These are phyloP conservation scores for Penicillium pulvis DNA, from an alignment of 495 filamentous ascomycete species.

Conservation along the genomic window DNA sequence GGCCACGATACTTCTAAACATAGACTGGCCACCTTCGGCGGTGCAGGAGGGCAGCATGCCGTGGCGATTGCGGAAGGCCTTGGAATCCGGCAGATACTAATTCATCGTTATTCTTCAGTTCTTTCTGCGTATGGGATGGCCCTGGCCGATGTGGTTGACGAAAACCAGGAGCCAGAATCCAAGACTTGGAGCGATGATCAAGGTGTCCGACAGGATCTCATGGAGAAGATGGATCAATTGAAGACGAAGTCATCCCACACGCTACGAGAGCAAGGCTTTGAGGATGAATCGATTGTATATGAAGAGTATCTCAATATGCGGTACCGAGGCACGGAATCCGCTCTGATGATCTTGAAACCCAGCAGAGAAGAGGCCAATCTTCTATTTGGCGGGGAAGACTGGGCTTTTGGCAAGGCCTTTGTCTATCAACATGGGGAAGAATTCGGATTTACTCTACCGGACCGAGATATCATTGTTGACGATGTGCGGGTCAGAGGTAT, in stretches of 20 bases:
- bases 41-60: slow-evolving; percentile 94
- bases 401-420: slow-evolving; percentile 62
- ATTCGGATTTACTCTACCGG: slow-evolving; percentile 87
- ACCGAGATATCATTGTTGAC: slow-evolving; percentile 72
- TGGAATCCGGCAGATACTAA: slow-evolving; percentile 82
- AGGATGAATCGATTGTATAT: slow-evolving; percentile 34
- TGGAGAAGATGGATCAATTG: slow-evolving; percentile 18
- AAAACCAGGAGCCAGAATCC: slow-evolving; percentile 87
- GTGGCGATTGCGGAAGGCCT: slow-evolving; percentile 91
- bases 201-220: slow-evolving; percentile 18
- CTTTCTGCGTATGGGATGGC: slow-evolving; percentile 98
- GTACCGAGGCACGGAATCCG: slow-evolving; percentile 51
- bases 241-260: slow-evolving; percentile 19
- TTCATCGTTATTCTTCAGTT: slow-evolving; percentile 92
- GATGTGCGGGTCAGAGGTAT: slow-evolving; percentile 54
- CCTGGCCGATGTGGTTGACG: slow-evolving; percentile 91
- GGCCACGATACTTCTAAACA: slow-evolving; percentile 92
- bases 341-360: slow-evolving; percentile 56
- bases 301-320: slow-evolving; percentile 54
- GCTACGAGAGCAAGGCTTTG: slow-evolving; percentile 36
- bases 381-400: slow-evolving; percentile 38
- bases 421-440: slow-evolving; percentile 87
- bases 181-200: slow-evolving; percentile 28
- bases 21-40: slow-evolving; percentile 87
- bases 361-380: slow-evolving; percentile 24